Evolutionary conservation across 2,329 filamentous ascomycete genomes (phyloP).

Genomic region (Colletotrichum zoysiae): DNA sequence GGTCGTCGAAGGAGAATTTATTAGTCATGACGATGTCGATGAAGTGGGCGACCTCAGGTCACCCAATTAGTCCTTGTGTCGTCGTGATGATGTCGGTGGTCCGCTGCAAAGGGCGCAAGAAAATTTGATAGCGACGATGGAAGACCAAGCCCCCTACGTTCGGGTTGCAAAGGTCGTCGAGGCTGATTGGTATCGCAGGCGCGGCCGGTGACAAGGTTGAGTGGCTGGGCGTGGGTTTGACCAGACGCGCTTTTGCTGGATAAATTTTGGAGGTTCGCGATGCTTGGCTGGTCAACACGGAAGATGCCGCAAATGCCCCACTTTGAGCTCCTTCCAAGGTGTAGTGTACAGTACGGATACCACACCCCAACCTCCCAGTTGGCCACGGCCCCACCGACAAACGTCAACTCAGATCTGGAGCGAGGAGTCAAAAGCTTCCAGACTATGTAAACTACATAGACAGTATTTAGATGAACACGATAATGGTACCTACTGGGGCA

Average conservation of each 20-base stretch:
- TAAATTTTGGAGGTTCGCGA: constrained; percentile 44
- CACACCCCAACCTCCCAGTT: constrained; percentile 2
- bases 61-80: constrained; percentile 25
- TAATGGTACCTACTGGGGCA: neutral
- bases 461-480: neutral
- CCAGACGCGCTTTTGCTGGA: constrained; percentile 37
- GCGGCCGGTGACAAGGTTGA: constrained; percentile 20
- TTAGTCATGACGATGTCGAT: constrained; percentile 52
- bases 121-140: neutral
- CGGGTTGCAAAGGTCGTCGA: neutral
- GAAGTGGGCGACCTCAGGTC: constrained; percentile 38
- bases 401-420: neutral
- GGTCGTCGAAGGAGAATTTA: constrained; percentile 58
- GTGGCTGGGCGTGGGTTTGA: constrained; percentile 22
- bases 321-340: neutral
- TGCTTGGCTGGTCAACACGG: constrained; percentile 37
- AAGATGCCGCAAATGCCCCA: constrained; percentile 33
- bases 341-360: too few species aligned
- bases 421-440: constrained; percentile 7
- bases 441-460: neutral
- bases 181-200: constrained; percentile 2
- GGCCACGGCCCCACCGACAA: neutral
- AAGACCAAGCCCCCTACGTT: neutral
- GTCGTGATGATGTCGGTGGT: constrained; percentile 2
- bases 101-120: neutral